Evolutionary conservation across 805 yeast genomes (phyloP), one percentile per base, ranked within the genome.

Genomic region (Aciculoconidium aculeatum): DNA sequence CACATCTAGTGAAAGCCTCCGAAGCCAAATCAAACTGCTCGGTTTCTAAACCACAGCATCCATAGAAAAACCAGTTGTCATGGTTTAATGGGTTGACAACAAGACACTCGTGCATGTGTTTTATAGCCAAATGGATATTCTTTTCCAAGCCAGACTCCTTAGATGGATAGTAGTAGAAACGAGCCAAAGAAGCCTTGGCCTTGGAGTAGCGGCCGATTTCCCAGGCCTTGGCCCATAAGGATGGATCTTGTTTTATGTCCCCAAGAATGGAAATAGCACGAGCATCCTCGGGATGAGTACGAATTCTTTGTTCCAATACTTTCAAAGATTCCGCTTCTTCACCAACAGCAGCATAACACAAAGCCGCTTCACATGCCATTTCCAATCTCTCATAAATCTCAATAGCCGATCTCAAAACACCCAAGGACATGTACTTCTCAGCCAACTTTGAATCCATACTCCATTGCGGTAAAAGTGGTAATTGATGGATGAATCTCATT

Each of bases 1-100:
- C 88, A 59, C 96, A 86, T 45, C 96, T 67, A 1, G 95, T 80
- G 51, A 92, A 88, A 0, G 96, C 96, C 49, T 84, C 94, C 0
- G 94, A 78, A 0, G 96, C 95, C 24, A 82, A 55, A 14, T 77
- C 81, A 59, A 70, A 83, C 42, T 80, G 75, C 6, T 60, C 67
- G 9, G 75, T 54, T 48, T 86, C 95, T 28, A 92, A 61, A 0
- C 94, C 95, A 32, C 88, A 64, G 49, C 95, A 85, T 5, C 97
- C 97, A 48, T 88, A 87, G 45, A 87, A 75, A 51, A 78, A 90
- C 95, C 97, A 87, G 19, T 90, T 81, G 11, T 81, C 84, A 42
- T 72, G 76, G 44, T 72, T 74, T 30, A 85, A 61, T 7, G 96
- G 92, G 49, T 80, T 80, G 15, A 76, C 75, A 13, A 69, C 61